These are phyloP conservation scores for Candida stauntonica DNA, from an alignment of 805 yeast genomes.

Conservation along the genomic window DNA sequence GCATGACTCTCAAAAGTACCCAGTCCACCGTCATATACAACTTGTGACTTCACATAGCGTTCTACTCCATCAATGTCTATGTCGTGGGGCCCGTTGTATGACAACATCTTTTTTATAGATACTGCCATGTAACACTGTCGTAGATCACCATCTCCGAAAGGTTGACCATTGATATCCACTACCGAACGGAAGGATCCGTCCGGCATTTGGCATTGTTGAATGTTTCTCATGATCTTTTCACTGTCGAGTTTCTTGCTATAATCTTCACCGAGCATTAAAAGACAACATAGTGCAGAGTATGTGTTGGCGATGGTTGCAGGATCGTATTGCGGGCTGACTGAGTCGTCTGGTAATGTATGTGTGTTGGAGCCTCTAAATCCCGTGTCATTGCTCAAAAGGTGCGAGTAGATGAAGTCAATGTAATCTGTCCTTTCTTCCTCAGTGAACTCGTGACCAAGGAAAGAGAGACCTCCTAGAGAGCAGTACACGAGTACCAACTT, in stretches of 20 bases:
- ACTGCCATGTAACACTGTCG: constrained; percentile 73
- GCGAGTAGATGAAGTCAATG: constrained; percentile 43
- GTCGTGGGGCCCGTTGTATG: constrained; percentile 17
- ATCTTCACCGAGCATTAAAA: constrained; percentile 47
- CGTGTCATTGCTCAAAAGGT: constrained; percentile 34
- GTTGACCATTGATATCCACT: constrained; percentile 30
- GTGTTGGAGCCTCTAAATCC: constrained; percentile 60
- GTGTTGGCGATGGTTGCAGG: constrained; percentile 71
- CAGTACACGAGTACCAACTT: constrained; percentile 68
- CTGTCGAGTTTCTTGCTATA: constrained; percentile 36
- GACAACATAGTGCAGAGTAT: constrained; percentile 61
- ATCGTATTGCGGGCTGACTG: constrained; percentile 37
- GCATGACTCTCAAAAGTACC: constrained; percentile 74
- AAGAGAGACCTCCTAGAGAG: constrained; percentile 49
- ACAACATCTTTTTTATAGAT: constrained; percentile 51
- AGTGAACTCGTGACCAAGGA: constrained; percentile 26
- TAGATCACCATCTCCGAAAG: constrained; percentile 63
- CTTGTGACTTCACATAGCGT: constrained; percentile 33
- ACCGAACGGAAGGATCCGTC: constrained; percentile 56
- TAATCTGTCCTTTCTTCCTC: constrained; percentile 28
- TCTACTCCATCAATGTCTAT: constrained; percentile 40
- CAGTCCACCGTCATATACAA: constrained; percentile 66
- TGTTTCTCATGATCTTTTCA: constrained; percentile 45
- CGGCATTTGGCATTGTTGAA: constrained; percentile 53
- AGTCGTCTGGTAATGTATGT: constrained; percentile 29